A percentile compares a stretch with the other conserved stretches of the same genome.
phyloP scores from a whole-genome alignment of 2,329 filamentous ascomycete species.

The Alternaria sp. region DNA sequence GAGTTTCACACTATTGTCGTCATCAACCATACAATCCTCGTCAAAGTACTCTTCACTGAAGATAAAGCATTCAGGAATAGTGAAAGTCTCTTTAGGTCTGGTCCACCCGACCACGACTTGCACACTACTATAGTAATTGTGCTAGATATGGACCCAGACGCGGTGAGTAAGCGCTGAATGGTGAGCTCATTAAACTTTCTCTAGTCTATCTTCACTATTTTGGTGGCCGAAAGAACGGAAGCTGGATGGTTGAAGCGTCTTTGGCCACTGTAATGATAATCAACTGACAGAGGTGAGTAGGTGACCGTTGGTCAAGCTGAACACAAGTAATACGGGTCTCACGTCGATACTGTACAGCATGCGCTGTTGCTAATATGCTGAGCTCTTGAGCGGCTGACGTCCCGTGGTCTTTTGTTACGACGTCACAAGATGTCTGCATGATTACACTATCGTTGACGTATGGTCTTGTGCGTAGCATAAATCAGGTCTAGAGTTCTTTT shows the following conservation, averaged over 20 bases:
- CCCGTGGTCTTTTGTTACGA: no score
- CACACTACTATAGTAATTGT: background rate
- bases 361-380: no score
- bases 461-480: no score
- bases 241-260: background rate
- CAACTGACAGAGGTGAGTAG: background rate
- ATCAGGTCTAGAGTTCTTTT: no score
- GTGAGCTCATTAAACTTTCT: background rate
- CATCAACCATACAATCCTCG: background rate
- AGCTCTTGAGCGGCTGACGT: no score
- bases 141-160: no score
- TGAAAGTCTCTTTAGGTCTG: background rate
- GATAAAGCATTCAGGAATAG: background rate
- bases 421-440: no score
- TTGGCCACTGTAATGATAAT: background rate
- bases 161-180: background rate
- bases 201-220: background rate
- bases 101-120: background rate
- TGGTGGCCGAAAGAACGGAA: background rate
- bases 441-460: no score
- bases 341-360: no score
- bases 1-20: background rate
- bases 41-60: background rate
- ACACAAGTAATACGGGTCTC: background rate
- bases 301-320: background rate